Conservation (phyloP, 2,329 filamentous ascomycete genomes). For the Sclerotinia subarctica region DNA sequence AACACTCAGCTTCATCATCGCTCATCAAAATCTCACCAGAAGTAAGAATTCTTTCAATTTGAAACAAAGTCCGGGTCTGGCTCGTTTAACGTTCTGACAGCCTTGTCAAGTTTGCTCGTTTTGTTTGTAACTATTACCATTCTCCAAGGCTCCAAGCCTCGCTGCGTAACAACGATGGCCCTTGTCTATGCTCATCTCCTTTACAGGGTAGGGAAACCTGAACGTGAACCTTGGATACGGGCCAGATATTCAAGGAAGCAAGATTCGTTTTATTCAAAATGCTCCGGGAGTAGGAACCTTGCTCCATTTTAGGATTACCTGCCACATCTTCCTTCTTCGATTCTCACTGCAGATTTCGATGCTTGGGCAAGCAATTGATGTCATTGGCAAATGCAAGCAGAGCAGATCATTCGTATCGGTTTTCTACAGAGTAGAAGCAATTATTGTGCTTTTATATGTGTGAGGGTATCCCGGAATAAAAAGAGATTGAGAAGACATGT, state of each 20-base stretch:
- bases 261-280: conserved; percentile 14
- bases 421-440: conserved; percentile 13
- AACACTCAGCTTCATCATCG: not conserved
- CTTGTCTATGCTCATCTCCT: not conserved
- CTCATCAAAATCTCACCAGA: not conserved
- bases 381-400: not conserved
- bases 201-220: not conserved
- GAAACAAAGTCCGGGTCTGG: conserved; percentile 12
- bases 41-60: not conserved
- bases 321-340: conserved; percentile 4
- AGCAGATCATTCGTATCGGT: not conserved
- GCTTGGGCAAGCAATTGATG: not conserved
- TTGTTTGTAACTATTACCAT: not conserved
- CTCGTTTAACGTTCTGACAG: conserved; percentile 10
- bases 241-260: conserved; percentile 2
- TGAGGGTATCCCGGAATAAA: not conserved
- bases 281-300: not conserved
- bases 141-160: conserved; percentile 1
- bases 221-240: not conserved
- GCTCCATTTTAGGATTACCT: not conserved
- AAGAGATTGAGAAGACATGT: conserved; percentile 7
- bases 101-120: conserved; percentile 18
- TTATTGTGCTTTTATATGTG: not conserved
- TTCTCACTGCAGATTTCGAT: conserved; percentile 17
- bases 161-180: not conserved